Percentiles rank a stretch among this genome's conserved stretches.
These are phyloP conservation scores for Pseudogymnoascus sp. DNA, from an alignment of 2,329 filamentous ascomycete species.

Conservation along the genomic window DNA sequence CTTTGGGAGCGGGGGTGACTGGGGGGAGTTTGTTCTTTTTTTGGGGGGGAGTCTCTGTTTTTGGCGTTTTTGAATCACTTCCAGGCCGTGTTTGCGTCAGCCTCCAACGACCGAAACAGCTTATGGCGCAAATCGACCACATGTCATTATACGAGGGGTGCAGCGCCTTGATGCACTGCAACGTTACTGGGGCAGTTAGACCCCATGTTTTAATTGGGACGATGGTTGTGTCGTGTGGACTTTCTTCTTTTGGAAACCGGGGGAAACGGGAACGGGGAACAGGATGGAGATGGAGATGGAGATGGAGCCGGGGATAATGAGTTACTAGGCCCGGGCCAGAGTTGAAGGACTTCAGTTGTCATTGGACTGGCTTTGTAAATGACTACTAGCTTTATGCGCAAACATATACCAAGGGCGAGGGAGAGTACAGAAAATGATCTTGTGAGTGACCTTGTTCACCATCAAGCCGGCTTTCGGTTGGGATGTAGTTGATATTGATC, in stretches of 20 bases:
- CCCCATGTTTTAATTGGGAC: constrained; percentile 4
- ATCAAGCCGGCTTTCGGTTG: neutral
- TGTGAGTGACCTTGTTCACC: neutral
- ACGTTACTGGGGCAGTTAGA: neutral
- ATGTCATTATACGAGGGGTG: neutral
- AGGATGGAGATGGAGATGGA: neutral
- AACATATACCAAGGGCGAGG: neutral
- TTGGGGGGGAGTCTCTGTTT: neutral
- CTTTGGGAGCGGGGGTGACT: neutral
- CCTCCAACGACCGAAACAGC: neutral
- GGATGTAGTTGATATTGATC: neutral
- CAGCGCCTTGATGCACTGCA: neutral
- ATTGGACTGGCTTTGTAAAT: neutral
- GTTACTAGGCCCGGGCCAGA: neutral
- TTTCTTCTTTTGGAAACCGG: neutral
- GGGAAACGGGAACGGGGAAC: neutral
- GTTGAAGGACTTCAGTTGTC: neutral
- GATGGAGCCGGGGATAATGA: neutral
- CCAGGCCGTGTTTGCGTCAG: neutral
- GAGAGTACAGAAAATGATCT: neutral
- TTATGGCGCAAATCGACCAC: neutral
- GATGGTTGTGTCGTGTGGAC: neutral
- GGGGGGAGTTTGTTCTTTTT: neutral
- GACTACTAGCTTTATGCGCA: constrained; percentile 5
- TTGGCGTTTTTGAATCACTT: neutral